Conservation (phyloP, 139 green algal species). For the Chlorella sp. region DNA sequence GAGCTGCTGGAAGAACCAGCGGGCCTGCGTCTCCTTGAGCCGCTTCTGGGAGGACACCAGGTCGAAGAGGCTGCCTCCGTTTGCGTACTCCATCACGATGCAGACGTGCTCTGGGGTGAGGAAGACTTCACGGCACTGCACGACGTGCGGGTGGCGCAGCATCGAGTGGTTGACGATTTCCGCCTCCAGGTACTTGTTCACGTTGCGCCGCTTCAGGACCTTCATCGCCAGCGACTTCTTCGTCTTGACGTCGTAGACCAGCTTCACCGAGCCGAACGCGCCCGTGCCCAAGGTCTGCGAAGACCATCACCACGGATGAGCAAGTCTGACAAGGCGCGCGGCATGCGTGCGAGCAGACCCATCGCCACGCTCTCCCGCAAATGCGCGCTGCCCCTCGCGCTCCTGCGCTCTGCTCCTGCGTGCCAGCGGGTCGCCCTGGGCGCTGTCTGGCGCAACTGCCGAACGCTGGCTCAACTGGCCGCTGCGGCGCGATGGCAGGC, state of each 20-base stretch:
- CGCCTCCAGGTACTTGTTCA: conserved; percentile 37
- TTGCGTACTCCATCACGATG: conserved; percentile 86
- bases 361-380: too few species aligned
- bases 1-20: conserved; percentile 80
- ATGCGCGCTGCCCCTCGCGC: too few species aligned
- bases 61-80: conserved; percentile 86
- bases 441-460: too few species aligned
- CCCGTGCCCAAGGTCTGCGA: conserved; percentile 31
- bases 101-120: conserved; percentile 41
- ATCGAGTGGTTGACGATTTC: conserved; percentile 93
- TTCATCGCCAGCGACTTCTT: conserved; percentile 50
- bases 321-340: too few species aligned
- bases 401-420: too few species aligned
- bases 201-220: conserved; percentile 17
- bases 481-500: too few species aligned
- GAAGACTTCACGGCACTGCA: conserved; percentile 90
- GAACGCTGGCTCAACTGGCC: too few species aligned
- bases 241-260: conserved; percentile 56
- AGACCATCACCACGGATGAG: too few species aligned
- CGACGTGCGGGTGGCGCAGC: conserved; percentile 42
- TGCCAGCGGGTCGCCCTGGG: too few species aligned
- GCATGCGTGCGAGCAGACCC: too few species aligned
- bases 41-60: conserved; percentile 74
- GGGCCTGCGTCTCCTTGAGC: conserved; percentile 80
- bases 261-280: conserved; percentile 77